A percentile compares a stretch with the other conserved stretches of the same genome.
phyloP scores from a whole-genome alignment of 352 stramenopile genomes.

The Pythium phragmiticola region DNA sequence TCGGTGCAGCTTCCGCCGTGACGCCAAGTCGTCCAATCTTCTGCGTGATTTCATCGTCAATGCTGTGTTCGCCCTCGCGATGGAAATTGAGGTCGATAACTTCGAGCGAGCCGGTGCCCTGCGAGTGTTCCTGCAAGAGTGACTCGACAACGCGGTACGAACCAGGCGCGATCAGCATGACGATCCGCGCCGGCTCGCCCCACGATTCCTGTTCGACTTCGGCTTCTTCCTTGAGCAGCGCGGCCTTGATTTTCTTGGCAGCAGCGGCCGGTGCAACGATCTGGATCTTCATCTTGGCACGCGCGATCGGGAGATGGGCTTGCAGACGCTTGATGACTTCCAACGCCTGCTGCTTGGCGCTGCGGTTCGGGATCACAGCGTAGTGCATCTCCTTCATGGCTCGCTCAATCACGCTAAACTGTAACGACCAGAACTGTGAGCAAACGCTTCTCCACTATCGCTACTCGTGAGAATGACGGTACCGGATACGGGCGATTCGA shows the following conservation, averaged over 20 bases:
- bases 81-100: slow-evolving; percentile 93
- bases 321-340: slow-evolving; percentile 96
- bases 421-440: neutral
- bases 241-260: slow-evolving; percentile 56
- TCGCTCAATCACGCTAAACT: slow-evolving; percentile 94
- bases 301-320: slow-evolving; percentile 92
- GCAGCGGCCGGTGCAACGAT: slow-evolving; percentile 56
- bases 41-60: slow-evolving; percentile 91
- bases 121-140: slow-evolving; percentile 65
- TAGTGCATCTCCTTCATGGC: slow-evolving; percentile 97
- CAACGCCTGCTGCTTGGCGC: slow-evolving; percentile 96
- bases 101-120: slow-evolving; percentile 67
- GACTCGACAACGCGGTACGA: slow-evolving; percentile 75
- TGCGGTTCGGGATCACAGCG: slow-evolving; percentile 92
- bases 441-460: neutral
- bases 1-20: slow-evolving; percentile 13
- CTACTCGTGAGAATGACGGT: neutral
- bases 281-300: slow-evolving; percentile 97
- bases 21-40: slow-evolving; percentile 76
- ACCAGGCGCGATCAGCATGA: slow-evolving; percentile 73
- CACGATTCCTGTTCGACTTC: slow-evolving; percentile 67
- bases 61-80: slow-evolving; percentile 87
- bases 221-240: slow-evolving; percentile 58
- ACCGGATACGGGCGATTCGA: slow-evolving; percentile 95
- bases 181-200: slow-evolving; percentile 53